These are phyloP conservation scores for Leccinum arenicola DNA, from an alignment of 768 basidiomycete genomes.

Conservation along the genomic window DNA sequence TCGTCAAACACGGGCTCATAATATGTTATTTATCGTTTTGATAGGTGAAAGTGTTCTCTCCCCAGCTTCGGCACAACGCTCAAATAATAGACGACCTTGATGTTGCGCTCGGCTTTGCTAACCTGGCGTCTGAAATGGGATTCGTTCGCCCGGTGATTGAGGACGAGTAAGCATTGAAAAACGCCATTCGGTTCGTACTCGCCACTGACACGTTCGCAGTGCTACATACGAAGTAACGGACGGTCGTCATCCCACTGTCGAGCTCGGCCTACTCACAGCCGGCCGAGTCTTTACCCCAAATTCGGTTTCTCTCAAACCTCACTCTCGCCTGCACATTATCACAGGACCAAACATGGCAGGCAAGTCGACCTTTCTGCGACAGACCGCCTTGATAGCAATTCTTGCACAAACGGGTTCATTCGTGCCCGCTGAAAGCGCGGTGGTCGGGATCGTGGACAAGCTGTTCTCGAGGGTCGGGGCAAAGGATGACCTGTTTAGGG, in stretches of 20 bases:
- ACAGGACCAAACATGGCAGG: constrained; percentile 97
- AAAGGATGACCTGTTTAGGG: constrained; percentile 90
- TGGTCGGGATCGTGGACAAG: constrained; percentile 83
- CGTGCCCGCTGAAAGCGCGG: constrained; percentile 83
- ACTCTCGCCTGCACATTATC: constrained; percentile 73
- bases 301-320: constrained; percentile 57
- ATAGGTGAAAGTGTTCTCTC: constrained; percentile 61
- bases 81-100: constrained; percentile 86
- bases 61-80: constrained; percentile 67
- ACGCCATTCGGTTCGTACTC: not conserved
- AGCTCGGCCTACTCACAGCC: constrained; percentile 72
- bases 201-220: constrained; percentile 29
- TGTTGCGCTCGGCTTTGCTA: constrained; percentile 76
- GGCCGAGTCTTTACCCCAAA: constrained; percentile 86
- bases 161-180: constrained; percentile 53
- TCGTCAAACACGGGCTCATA: constrained; percentile 1
- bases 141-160: constrained; percentile 70
- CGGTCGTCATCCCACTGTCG: constrained; percentile 92
- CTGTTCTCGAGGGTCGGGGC: constrained; percentile 95
- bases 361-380: constrained; percentile 91
- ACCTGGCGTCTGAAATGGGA: constrained; percentile 72
- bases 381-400: constrained; percentile 85
- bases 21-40: not conserved
- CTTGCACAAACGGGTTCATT: constrained; percentile 92
- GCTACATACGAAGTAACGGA: constrained; percentile 63